A percentile compares a stretch with the other conserved stretches of the same genome.
phyloP scores from a whole-genome alignment of 805 yeast species.

The Pichia sporocuriosa region DNA sequence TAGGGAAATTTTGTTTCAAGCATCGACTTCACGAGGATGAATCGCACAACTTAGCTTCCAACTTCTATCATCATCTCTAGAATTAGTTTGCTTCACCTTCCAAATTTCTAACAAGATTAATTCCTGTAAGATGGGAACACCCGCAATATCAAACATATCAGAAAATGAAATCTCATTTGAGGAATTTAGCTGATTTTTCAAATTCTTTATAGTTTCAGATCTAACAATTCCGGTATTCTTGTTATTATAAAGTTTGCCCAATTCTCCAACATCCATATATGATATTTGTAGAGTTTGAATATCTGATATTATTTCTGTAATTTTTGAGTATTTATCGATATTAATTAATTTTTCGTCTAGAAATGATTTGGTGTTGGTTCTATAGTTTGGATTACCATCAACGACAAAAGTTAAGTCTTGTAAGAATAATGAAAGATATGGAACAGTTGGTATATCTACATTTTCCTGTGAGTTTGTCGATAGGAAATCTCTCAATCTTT shows the following conservation, averaged over 20 bases:
- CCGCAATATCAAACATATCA: constrained; percentile 34
- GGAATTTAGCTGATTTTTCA: constrained; percentile 16
- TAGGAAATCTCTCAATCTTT: constrained; percentile 51
- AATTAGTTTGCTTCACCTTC: constrained; percentile 57
- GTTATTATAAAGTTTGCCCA: constrained; percentile 23
- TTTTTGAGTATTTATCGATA: constrained; percentile 65
- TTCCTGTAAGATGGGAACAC: constrained; percentile 43
- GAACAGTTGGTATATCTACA: constrained; percentile 59
- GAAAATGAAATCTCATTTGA: constrained; percentile 18
- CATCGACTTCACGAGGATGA: constrained; percentile 40
- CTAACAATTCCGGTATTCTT: constrained; percentile 23
- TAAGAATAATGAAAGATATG: constrained; percentile 65
- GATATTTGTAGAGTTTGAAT: constrained; percentile 63
- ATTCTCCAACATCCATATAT: constrained; percentile 35
- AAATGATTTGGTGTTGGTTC: constrained; percentile 46
- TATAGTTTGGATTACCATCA: constrained; percentile 69
- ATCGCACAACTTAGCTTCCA: constrained; percentile 65
- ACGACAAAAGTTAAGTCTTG: constrained; percentile 78
- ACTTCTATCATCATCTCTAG: constrained; percentile 57
- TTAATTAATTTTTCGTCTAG: constrained; percentile 57
- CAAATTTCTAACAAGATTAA: constrained; percentile 61
- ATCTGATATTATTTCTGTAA: constrained; percentile 59
- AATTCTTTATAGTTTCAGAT: constrained; percentile 25
- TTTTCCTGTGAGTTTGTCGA: constrained; percentile 36
- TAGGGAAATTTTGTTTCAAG: not conserved